Conservation (phyloP, 2,329 filamentous ascomycete species). For the Exserohilum turcica region DNA sequence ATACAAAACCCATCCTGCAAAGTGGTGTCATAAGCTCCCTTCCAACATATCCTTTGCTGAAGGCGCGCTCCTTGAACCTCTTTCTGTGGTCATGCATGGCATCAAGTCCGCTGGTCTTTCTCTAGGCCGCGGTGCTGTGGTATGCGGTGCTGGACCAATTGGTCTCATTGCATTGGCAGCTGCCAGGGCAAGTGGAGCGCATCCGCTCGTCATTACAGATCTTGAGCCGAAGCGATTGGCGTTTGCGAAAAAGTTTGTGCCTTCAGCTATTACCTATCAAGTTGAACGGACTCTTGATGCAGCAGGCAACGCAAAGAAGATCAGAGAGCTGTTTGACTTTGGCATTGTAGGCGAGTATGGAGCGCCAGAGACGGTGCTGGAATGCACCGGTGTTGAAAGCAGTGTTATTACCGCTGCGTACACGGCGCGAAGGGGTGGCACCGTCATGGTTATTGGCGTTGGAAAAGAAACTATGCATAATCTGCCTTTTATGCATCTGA, state of each 20-base stretch:
- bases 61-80: constrained; percentile 67
- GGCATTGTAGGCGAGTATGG: constrained; percentile 56
- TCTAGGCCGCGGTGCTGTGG: constrained; percentile 60
- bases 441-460: constrained; percentile 68
- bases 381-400: constrained; percentile 70
- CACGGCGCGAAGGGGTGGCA: constrained; percentile 62
- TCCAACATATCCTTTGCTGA: constrained; percentile 62
- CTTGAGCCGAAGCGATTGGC: constrained; percentile 61
- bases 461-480: constrained; percentile 67
- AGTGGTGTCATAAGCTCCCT: constrained; percentile 58
- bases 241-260: constrained; percentile 64
- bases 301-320: constrained; percentile 58
- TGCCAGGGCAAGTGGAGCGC: constrained; percentile 66
- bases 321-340: constrained; percentile 60
- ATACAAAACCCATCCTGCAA: constrained; percentile 66
- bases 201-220: constrained; percentile 68
- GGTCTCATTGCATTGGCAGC: constrained; percentile 66
- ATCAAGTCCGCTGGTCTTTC: constrained; percentile 59
- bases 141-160: constrained; percentile 66
- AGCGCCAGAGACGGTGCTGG: constrained; percentile 64
- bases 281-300: constrained; percentile 54
- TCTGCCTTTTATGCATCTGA: constrained; percentile 69
- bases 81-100: constrained; percentile 67
- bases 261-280: constrained; percentile 60
- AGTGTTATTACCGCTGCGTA: constrained; percentile 65